Evolutionary conservation across 2,329 filamentous ascomycete species (phyloP).

Genomic region (Dothistroma septosporum): DNA sequence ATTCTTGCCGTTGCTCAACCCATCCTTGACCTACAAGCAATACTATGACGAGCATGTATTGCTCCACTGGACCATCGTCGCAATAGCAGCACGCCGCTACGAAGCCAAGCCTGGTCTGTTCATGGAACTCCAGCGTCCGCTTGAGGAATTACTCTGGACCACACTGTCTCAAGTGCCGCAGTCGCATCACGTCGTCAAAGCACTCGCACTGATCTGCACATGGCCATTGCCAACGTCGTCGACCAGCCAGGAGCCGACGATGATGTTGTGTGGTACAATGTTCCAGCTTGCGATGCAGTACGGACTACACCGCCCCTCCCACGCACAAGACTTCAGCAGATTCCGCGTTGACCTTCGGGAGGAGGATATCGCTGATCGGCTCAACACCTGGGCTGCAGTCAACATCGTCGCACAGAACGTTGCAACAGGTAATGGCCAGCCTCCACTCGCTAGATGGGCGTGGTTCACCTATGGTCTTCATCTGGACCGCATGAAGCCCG

Average conservation of each 20-base stretch:
- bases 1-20: slow-evolving; percentile 72
- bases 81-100: slow-evolving; percentile 70
- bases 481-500: slow-evolving; percentile 55
- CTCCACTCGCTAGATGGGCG: slow-evolving; percentile 49
- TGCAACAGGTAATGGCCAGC: slow-evolving; percentile 79
- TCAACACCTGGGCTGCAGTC: slow-evolving; percentile 78
- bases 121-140: slow-evolving; percentile 59
- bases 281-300: slow-evolving; percentile 84
- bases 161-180: slow-evolving; percentile 74
- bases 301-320: slow-evolving; percentile 72
- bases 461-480: slow-evolving; percentile 74
- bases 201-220: slow-evolving; percentile 71
- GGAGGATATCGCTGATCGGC: slow-evolving; percentile 72
- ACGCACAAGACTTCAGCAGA: slow-evolving; percentile 78
- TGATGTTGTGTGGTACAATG: slow-evolving; percentile 77
- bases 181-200: slow-evolving; percentile 77
- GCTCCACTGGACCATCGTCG: slow-evolving; percentile 80
- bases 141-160: slow-evolving; percentile 70
- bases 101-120: slow-evolving; percentile 60
- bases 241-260: slow-evolving; percentile 73
- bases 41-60: slow-evolving; percentile 75
- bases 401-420: slow-evolving; percentile 78
- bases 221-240: slow-evolving; percentile 82
- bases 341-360: slow-evolving; percentile 64
- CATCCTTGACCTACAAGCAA: slow-evolving; percentile 43